Conservation (phyloP, 2,329 filamentous ascomycete species). For the Alternaria postmessia region DNA sequence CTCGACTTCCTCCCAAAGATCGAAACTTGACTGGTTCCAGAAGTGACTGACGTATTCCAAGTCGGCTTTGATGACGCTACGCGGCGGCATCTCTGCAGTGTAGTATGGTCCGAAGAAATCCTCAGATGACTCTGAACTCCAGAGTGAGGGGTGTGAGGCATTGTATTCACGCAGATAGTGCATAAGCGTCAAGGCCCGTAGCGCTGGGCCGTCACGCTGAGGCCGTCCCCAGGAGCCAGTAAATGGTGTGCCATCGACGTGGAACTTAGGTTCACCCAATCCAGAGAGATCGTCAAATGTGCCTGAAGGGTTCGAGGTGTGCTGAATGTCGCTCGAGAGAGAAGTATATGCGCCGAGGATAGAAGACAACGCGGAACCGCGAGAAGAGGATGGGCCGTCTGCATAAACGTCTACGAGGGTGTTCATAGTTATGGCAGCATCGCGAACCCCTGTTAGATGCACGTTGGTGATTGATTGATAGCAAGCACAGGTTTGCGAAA, state of each 20-base stretch:
- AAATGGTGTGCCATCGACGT: slow-evolving; percentile 50
- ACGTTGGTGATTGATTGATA: neutral
- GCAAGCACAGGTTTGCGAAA: neutral
- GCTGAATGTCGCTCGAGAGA: slow-evolving; percentile 50
- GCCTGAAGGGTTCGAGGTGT: slow-evolving; percentile 51
- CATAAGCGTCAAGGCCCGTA: slow-evolving; percentile 55
- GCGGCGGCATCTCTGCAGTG: slow-evolving; percentile 44
- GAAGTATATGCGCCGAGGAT: slow-evolving; percentile 46
- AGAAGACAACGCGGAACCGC: slow-evolving; percentile 36
- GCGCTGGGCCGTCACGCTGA: slow-evolving; percentile 56
- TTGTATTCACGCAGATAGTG: slow-evolving; percentile 53
- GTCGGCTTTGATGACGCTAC: slow-evolving; percentile 56
- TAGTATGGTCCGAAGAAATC: slow-evolving; percentile 50
- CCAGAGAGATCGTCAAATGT: slow-evolving; percentile 46
- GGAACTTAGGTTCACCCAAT: slow-evolving; percentile 56
- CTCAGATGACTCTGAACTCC: slow-evolving; percentile 34
- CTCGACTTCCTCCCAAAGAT: slow-evolving; percentile 57
- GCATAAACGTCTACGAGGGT: slow-evolving; percentile 53
- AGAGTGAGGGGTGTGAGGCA: slow-evolving; percentile 49
- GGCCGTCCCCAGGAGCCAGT: slow-evolving; percentile 53
- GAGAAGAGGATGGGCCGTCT: slow-evolving; percentile 38
- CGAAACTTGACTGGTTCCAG: slow-evolving; percentile 55
- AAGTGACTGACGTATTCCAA: slow-evolving; percentile 55
- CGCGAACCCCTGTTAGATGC: slow-evolving; percentile 48
- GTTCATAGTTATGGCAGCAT: slow-evolving; percentile 55